Percentiles rank a stretch among this genome's conserved stretches.
phyloP scores from a whole-genome alignment of 768 basidiomycete species.

The Leucosporidium yakuticum region DNA sequence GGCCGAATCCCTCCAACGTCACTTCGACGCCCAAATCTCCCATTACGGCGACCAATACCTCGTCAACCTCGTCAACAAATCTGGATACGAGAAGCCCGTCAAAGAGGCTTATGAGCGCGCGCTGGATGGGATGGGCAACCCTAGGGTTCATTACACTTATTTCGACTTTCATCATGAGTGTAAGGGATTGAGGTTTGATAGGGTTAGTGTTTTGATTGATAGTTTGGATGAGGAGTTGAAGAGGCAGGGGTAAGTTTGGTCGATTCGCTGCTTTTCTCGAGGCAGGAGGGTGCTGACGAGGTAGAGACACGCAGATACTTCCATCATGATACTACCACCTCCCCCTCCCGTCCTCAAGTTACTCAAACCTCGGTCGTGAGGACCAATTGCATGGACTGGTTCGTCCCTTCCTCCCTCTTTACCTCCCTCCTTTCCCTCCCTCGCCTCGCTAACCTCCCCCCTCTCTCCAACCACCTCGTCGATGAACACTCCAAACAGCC shows the following conservation, averaged over 20 bases:
- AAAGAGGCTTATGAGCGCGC: conserved; percentile 90
- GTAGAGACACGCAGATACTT: conserved; percentile 59
- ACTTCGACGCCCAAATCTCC: conserved; percentile 65
- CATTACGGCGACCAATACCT: conserved; percentile 71
- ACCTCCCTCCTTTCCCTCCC: too few relatives aligned
- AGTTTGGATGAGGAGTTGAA: conserved; percentile 63
- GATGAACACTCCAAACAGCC: conserved; percentile 47
- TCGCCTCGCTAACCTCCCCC: background rate
- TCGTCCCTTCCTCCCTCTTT: background rate
- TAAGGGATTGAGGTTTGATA: conserved; percentile 88
- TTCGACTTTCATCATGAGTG: conserved; percentile 98
- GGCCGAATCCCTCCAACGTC: conserved; percentile 64
- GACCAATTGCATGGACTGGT: conserved; percentile 91
- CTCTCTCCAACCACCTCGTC: background rate
- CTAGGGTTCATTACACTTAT: conserved; percentile 77
- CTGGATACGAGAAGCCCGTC: conserved; percentile 83
- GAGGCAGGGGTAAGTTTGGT: conserved; percentile 57
- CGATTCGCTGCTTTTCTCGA: background rate
- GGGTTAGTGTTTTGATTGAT: conserved; percentile 75
- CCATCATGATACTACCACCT: conserved; percentile 52
- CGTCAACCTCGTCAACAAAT: conserved; percentile 89
- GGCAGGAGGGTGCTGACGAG: background rate
- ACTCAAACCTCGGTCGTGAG: conserved; percentile 73
- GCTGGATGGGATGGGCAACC: conserved; percentile 57
- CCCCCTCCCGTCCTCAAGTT: conserved; percentile 49